phyloP scores from a whole-genome alignment of 148 eudicot genomes.

The Cornus suecica region DNA sequence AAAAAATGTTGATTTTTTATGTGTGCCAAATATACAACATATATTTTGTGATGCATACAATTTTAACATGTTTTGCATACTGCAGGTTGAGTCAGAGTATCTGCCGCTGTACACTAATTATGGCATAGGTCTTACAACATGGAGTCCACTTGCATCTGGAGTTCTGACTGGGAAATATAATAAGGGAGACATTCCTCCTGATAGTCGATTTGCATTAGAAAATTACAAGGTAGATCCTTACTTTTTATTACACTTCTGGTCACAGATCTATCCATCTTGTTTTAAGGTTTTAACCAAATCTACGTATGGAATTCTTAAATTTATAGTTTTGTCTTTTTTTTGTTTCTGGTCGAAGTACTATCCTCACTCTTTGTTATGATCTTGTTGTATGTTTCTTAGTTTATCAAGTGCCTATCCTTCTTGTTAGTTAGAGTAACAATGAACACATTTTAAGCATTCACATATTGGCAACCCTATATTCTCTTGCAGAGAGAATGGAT shows the following conservation, averaged over 20 bases:
- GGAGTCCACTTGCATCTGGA: constrained; percentile 99
- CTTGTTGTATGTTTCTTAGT: not conserved
- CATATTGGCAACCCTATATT: not conserved
- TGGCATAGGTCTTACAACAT: constrained; percentile 92
- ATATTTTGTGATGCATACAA: not conserved
- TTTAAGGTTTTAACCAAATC: not conserved
- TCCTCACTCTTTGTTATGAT: not conserved
- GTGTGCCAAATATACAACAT: no score
- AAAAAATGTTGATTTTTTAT: no score
- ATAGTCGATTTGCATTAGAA: constrained; percentile 87
- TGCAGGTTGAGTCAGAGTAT: constrained; percentile 87
- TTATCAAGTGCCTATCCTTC: not conserved
- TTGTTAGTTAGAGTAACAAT: not conserved
- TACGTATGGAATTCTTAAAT: not conserved
- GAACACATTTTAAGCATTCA: not conserved
- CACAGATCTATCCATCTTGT: not conserved
- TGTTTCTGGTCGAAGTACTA: not conserved
- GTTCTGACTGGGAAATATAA: constrained; percentile 90
- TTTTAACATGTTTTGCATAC: not conserved
- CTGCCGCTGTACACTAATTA: constrained; percentile 74
- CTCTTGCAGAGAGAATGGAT: not conserved
- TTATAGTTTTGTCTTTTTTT: not conserved
- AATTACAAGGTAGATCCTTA: constrained; percentile 71
- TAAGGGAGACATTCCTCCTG: constrained; percentile 59
- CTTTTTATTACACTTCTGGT: not conserved